These are phyloP conservation scores for Pichia ethanolica DNA, from an alignment of 805 yeast genomes.

Conservation along the genomic window DNA sequence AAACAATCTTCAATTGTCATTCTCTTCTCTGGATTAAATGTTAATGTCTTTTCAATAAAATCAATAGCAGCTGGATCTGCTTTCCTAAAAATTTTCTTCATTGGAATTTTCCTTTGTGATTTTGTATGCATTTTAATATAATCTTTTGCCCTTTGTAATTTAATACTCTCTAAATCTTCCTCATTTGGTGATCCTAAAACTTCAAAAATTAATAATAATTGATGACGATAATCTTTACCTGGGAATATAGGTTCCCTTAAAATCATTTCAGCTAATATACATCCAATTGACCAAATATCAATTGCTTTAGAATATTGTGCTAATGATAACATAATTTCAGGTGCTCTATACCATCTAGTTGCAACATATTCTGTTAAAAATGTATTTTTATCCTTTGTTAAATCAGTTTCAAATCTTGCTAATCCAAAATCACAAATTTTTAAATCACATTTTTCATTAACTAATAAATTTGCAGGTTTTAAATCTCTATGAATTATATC, in stretches of 20 bases:
- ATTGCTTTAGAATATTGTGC: slow-evolving; percentile 70
- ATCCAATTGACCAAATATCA: slow-evolving; percentile 77
- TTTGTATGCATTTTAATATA: slow-evolving; percentile 47
- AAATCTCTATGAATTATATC: slow-evolving; percentile 70
- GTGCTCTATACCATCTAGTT: slow-evolving; percentile 80
- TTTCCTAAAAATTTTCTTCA: slow-evolving; percentile 42
- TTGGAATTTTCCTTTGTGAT: slow-evolving; percentile 48
- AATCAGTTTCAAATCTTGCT: slow-evolving; percentile 47
- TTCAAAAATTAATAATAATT: slow-evolving; percentile 56
- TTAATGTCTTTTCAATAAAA: slow-evolving; percentile 61
- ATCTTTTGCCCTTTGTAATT: slow-evolving; percentile 68
- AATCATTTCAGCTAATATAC: slow-evolving; percentile 66
- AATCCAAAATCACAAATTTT: slow-evolving; percentile 77
- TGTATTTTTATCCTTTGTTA: slow-evolving; percentile 23
- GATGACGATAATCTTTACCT: slow-evolving; percentile 68
- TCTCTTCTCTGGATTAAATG: slow-evolving; percentile 76
- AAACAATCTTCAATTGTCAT: slow-evolving; percentile 79
- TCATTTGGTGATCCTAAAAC: slow-evolving; percentile 65
- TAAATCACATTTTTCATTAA: slow-evolving; percentile 65
- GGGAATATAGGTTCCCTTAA: slow-evolving; percentile 61
- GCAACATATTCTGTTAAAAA: slow-evolving; percentile 76
- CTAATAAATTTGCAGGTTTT: slow-evolving; percentile 64
- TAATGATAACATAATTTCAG: slow-evolving; percentile 70
- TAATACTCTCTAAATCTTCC: slow-evolving; percentile 68
- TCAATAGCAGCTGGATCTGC: slow-evolving; percentile 48